Evolutionary conservation across 2,329 filamentous ascomycete genomes (phyloP), one percentile per base, ranked within the genome.

Genomic region (Colletotrichum spinosum): DNA sequence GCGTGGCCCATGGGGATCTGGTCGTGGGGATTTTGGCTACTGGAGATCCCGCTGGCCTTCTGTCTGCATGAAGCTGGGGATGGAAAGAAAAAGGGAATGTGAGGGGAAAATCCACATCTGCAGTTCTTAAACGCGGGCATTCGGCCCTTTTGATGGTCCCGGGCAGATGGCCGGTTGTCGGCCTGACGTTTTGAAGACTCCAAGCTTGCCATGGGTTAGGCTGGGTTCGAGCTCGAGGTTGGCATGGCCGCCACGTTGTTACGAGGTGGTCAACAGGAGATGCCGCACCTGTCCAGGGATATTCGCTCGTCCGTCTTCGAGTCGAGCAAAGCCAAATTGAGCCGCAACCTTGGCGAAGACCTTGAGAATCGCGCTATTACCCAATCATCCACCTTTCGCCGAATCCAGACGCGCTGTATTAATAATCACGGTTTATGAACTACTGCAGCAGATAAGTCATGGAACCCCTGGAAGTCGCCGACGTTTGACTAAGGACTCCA

Each of bases 171-270:
- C 17, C 17, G 17, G 17, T 17, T 17, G 17, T 17, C 0, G 17
- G 25, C 25, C 4, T 25, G 25, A 25, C 25, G 25, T 25, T 25
- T 25, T 25, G 25, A 25, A 25, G 25, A 25, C 25, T 25, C 25
- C 25, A 25, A 25, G 25, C 25, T 25, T 25, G 25, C 4, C 25
- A 25, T 25, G 25, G 25, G 25, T 25, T 17, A 3, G 25, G 25
- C 25, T 25, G 25, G 25, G 4, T 25, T 25, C 25, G 25, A 5
- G 25, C 25, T 25, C 25, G 25, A 25, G 11, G n/a, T 25, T 9
- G n/a, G 53, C 63, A 48, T 65, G 58, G 63, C 34, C 37, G 46
- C 63, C 58, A 62, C 58, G 58, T 63, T 65, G 15, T 53, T 49
- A 39, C 41, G 35, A 52, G 46, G 35, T n/a, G 39, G 15, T 45